These are phyloP conservation scores for Gaultheria prostrata DNA, from an alignment of 148 eudicot species.

Conservation along the genomic window DNA sequence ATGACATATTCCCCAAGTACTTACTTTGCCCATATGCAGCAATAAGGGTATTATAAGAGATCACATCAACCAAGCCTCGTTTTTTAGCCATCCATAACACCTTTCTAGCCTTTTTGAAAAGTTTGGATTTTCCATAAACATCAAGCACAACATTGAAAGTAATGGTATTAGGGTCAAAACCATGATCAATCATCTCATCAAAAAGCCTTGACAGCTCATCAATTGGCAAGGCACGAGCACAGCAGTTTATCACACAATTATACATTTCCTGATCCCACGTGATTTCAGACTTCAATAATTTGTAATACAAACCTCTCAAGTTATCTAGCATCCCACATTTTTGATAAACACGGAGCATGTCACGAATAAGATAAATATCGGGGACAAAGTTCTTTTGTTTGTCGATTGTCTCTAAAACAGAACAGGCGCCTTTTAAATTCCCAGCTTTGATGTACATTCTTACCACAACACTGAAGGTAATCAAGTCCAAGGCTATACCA, in stretches of 20 bases:
- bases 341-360: conserved; percentile 89
- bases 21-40: conserved; percentile 73
- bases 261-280: conserved; percentile 94
- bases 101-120: conserved; percentile 67
- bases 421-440: conserved; percentile 51
- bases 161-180: conserved; percentile 64
- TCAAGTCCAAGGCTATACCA: conserved; percentile 60
- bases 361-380: conserved; percentile 72
- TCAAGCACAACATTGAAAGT: conserved; percentile 84
- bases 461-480: conserved; percentile 68
- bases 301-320: conserved; percentile 68
- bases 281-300: conserved; percentile 51
- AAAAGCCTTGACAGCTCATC: conserved; percentile 89
- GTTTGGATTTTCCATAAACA: conserved; percentile 73
- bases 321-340: conserved; percentile 51
- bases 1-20: conserved; percentile 59
- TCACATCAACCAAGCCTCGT: conserved; percentile 61
- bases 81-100: conserved; percentile 78
- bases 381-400: conserved; percentile 62
- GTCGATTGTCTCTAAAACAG: conserved; percentile 64
- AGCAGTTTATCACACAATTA: conserved; percentile 85
- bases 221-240: conserved; percentile 81
- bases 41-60: conserved; percentile 87
- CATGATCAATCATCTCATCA: conserved; percentile 81
- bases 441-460: conserved; percentile 88